Evolutionary conservation across 345 rosid species (phyloP), one percentile per base, ranked within the genome.

Genomic region (Bruguiera parviflora): DNA sequence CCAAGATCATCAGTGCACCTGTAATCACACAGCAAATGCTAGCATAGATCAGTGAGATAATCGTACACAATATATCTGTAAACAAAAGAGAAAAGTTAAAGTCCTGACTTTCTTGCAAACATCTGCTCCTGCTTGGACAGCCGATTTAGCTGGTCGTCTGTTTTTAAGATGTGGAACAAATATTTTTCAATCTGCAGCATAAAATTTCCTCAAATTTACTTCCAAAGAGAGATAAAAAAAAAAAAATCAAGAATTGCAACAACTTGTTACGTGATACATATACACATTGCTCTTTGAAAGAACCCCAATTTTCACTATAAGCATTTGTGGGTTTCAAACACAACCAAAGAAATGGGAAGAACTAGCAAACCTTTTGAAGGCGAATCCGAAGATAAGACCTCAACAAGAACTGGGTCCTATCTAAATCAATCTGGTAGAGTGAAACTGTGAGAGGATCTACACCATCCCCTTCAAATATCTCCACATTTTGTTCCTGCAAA

Each of bases 311-410:
- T 43, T 43, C 18, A 3, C 49, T 15, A 3, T 15, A 15, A 43
- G 49, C 18, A 43, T 13, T 13, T 43, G 49, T 43, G 49, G 49
- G 18, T 43, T 43, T 43, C 49, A 43, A 43, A 43, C 16, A 43
- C 5, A 43, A 15, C 5, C 49, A 11, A 43, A 43, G 49, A 43
- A 43, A 43, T 13, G 49, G 49, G 49, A 43, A 43, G 49, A 13
- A 15, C 5, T 43, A 43, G 92, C 9, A 53, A 6, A 95, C 97
- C 97, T 92, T 95, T 68, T 84, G 92, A 19, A 92, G 87, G 65
- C 96, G 85, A 65, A 88, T 82, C 16, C 99, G 86, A 46, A 95
- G 92, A 83, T 92, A 95, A 0, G 98, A 95, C 81, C 99, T 82
- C 78, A 92, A 72, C 65, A 92, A 75, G 80, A 83, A 95, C 77